Conservation (phyloP, 140 eudicot genomes). For the Stevia rebaudiana region DNA sequence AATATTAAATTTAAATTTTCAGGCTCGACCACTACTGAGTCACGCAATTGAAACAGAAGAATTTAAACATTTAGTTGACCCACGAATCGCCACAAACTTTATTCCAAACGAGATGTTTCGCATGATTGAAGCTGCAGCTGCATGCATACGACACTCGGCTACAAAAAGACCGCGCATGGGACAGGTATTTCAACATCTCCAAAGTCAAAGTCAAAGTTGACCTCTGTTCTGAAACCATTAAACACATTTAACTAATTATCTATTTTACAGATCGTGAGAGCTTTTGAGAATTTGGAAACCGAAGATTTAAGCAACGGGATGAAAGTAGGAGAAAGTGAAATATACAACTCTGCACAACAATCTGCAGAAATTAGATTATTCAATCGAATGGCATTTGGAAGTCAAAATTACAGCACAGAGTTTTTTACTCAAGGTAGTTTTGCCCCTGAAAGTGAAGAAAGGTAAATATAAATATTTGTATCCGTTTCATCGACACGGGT, state of each 20-base stretch:
- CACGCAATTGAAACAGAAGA: constrained; percentile 60
- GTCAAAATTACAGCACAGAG: constrained; percentile 69
- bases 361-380: constrained; percentile 74
- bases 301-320: constrained; percentile 76
- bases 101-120: constrained; percentile 59
- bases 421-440: constrained; percentile 43
- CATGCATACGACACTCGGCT: constrained; percentile 79
- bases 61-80: constrained; percentile 61
- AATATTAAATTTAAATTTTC: constrained; percentile 3
- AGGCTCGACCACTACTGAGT: constrained; percentile 89
- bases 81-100: constrained; percentile 50
- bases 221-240: background rate
- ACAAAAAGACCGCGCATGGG: constrained; percentile 83
- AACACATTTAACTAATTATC: no score
- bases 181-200: constrained; percentile 43
- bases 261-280: constrained; percentile 62
- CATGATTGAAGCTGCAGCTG: constrained; percentile 88
- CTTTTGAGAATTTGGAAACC: constrained; percentile 51
- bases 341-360: constrained; percentile 54
- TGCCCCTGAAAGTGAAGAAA: constrained; percentile 20
- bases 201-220: constrained; percentile 10
- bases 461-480: constrained; percentile 13
- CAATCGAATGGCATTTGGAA: constrained; percentile 75
- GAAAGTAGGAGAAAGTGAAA: constrained; percentile 76
- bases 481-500: constrained; percentile 3